phyloP scores from a whole-genome alignment of 1,284 basidiomycete genomes.

The Lentinula novae-zelandiae region DNA sequence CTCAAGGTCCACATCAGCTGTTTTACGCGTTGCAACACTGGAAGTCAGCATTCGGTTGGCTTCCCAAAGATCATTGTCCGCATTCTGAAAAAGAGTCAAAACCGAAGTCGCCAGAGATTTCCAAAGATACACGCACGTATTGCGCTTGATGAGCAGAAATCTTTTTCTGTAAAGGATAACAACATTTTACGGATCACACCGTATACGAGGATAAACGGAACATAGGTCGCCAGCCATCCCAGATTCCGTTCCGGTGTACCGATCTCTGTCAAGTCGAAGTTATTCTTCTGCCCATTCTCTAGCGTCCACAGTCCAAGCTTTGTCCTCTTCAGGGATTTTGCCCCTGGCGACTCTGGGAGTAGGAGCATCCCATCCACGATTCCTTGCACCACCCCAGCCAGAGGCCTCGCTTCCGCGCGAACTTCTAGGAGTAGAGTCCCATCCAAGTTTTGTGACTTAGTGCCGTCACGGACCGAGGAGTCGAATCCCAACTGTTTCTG shows the following conservation, averaged over 20 bases:
- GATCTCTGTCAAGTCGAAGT: constrained; percentile 29
- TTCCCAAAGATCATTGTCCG: constrained; percentile 98
- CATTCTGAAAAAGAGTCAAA: constrained; percentile 60
- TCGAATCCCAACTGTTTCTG: too few species aligned
- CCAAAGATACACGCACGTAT: constrained; percentile 60
- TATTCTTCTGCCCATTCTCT: constrained; percentile 38
- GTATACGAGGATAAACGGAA: not conserved
- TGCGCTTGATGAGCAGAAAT: constrained; percentile 91
- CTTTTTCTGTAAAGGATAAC: constrained; percentile 53
- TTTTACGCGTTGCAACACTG: constrained; percentile 84
- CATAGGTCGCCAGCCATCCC: constrained; percentile 14
- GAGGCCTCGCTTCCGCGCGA: constrained; percentile 44
- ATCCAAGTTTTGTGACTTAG: too few species aligned
- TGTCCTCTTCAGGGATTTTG: too few species aligned
- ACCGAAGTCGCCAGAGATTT: constrained; percentile 5
- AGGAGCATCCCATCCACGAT: constrained; percentile 80
- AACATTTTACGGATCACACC: not conserved
- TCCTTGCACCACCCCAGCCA: constrained; percentile 55
- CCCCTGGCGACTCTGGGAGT: constrained; percentile 72
- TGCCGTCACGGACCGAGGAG: too few species aligned
- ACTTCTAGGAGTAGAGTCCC: constrained; percentile 84
- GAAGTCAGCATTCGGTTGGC: constrained; percentile 96
- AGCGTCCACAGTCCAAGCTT: constrained; percentile 54
- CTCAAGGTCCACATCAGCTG: constrained; percentile 88
- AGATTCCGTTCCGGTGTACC: constrained; percentile 61